Base-by-base conservation (phyloP, 176 grass and related monocot species). In the Rhynchospora tenuis region DNA sequence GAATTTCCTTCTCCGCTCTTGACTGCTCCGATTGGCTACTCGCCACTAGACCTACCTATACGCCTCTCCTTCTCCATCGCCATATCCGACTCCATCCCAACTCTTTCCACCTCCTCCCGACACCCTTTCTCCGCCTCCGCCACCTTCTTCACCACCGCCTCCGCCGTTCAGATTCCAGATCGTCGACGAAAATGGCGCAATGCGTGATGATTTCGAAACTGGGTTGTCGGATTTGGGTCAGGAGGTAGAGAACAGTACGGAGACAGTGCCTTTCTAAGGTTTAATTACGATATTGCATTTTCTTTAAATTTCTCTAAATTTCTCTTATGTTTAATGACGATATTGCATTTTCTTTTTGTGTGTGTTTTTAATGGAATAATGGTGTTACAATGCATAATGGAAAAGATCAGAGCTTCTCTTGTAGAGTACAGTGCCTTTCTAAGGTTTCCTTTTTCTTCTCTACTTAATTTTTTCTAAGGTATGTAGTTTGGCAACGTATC, bases 171-270 rank as follows among this genome's bases (percentile, higher is more conserved):
- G 73, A 68, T 43, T 92, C 26, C 90, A 92, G 56, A 88, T 97
- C 83, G 74, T 97, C 3, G 90, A 93, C 9, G 87, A 91, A 29
- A 86, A 92, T 45, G 92, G 92, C 13, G 81, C 82, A 60, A 94
- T 97, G 92, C 86, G 85, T 6, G 92, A 94, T n/a, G 85, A 94
- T 80, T 94, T 97, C 82, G 92, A 97, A 44, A 48, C 85, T 54
- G 83, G 69, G n/a, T 74, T 11, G 20, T 83, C 71, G 56, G 86
- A 87, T 67, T 83, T 85, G 72, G 87, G 95, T 83, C 89, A 83
- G 82, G 84, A 38, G n/a, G 83, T 7, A 42, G 85, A 84, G 44
- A 70, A 84, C 42, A 86, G 66, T 9, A 59, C 14, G 9, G 47
- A 62, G 28, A 20, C 47, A 42, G 29, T 87, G 83, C 73, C 86